Evolutionary conservation across 495 filamentous ascomycete genomes (phyloP).

Genomic region (Immersiella caudata): DNA sequence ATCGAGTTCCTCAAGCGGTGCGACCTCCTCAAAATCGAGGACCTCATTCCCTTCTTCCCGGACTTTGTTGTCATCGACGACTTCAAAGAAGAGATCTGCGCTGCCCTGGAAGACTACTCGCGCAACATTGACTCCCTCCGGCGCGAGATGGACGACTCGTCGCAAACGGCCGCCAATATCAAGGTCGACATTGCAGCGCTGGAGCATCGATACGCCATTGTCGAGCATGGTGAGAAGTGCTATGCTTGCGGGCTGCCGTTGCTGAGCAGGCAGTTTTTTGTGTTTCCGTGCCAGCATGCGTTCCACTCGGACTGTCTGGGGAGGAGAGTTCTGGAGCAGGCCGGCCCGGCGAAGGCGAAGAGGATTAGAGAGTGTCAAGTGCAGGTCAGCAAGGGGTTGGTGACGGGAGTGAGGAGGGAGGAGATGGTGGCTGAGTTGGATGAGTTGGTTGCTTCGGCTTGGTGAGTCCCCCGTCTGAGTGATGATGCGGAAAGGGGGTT

Average conservation of each 20-base stretch:
- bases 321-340: slow-evolving; percentile 75
- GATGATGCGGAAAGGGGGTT: neutral
- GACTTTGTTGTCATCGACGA: slow-evolving; percentile 99
- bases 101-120: slow-evolving; percentile 87
- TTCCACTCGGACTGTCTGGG: slow-evolving; percentile 95
- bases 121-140: slow-evolving; percentile 87
- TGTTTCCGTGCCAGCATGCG: slow-evolving; percentile 97
- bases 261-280: slow-evolving; percentile 89
- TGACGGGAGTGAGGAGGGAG: slow-evolving; percentile 68
- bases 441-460: slow-evolving; percentile 69
- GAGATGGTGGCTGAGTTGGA: slow-evolving; percentile 87
- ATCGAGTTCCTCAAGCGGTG: slow-evolving; percentile 93
- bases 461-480: slow-evolving; percentile 41
- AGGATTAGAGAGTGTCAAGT: slow-evolving; percentile 84
- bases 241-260: slow-evolving; percentile 84
- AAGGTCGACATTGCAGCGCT: slow-evolving; percentile 80
- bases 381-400: slow-evolving; percentile 71
- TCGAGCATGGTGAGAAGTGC: slow-evolving; percentile 94
- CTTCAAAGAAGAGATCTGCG: slow-evolving; percentile 97
- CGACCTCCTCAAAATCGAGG: slow-evolving; percentile 90
- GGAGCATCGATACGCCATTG: slow-evolving; percentile 89
- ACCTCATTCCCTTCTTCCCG: slow-evolving; percentile 96
- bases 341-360: slow-evolving; percentile 70
- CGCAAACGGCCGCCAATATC: slow-evolving; percentile 84
- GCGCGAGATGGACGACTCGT: slow-evolving; percentile 92